Evolutionary conservation across 75 land plant species (phyloP), one percentile per base, ranked within the genome.

Genomic region (Isoetes taiwanensis): DNA sequence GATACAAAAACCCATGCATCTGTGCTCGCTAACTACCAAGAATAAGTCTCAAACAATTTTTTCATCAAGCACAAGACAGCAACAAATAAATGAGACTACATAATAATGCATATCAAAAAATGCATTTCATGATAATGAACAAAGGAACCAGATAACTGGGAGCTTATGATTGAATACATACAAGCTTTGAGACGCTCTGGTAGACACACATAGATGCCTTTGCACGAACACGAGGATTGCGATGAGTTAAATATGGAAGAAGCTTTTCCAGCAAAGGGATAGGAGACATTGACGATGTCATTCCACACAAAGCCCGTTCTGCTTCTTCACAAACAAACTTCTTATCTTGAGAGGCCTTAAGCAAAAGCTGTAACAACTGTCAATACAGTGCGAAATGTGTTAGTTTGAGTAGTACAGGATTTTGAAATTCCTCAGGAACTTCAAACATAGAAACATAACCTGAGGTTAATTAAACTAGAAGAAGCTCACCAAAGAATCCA

Each of bases 311-410:
- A 1, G 87, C 52, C 65, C 40, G 73, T 30, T 79, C 78, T 30
- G 87, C 87, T 64, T 83, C 87, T 58, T 83, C 87, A 55, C 87
- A 83, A 0, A 83, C 87, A 66, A 83, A 83, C 27, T 58, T 35
- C 76, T 83, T 83, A 48, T 83, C 87, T 57, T 83, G 87, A 42
- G 78, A 76, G 34, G 82, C 87, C 60, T 79, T 83, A 50, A 83
- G 64, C 39, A 83, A 35, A n/a, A 83, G 76, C 43, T 79, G 87
- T 43, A 76, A 61, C 16, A 83, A 59, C 86, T 83, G 79, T 3
- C 20, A 19, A 28, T 1, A 52, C 42, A 52, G 1, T 32, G 25
- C 30, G 29, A 28, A 30, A 37, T 27, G 0, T 28, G 34, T 8
- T 0, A 25, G 28, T 9, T 30, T 20, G n/a, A 24, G 24, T 0